These are phyloP conservation scores for Colletotrichum musicola DNA, from an alignment of 2,329 filamentous ascomycete species.

Conservation along the genomic window DNA sequence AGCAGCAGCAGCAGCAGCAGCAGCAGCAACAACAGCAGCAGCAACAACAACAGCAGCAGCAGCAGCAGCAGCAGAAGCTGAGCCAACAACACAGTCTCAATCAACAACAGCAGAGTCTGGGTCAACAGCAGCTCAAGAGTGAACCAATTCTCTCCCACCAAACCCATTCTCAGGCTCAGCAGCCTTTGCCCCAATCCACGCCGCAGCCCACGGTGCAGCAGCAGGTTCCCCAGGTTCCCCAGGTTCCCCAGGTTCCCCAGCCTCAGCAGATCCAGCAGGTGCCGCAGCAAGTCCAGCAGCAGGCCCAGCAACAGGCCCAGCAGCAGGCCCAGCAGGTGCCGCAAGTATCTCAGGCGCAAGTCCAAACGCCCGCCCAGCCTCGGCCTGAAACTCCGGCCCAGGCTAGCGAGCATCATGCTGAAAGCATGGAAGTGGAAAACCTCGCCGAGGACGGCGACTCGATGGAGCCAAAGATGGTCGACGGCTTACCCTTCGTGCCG, in stretches of 20 bases:
- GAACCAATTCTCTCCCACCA: constrained; percentile 36
- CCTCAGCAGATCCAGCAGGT: constrained; percentile 19
- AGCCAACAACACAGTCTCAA: constrained; percentile 47
- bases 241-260: constrained; percentile 40
- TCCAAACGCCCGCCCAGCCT: constrained; percentile 52
- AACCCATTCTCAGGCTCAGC: constrained; percentile 23
- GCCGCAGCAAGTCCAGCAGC: constrained; percentile 38
- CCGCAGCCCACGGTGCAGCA: constrained; percentile 39
- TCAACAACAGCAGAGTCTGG: constrained; percentile 46
- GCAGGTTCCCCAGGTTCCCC: constrained; percentile 39
- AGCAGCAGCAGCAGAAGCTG: constrained; percentile 48
- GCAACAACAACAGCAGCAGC: constrained; percentile 43
- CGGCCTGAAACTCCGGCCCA: constrained; percentile 45
- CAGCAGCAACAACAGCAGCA: constrained; percentile 43
- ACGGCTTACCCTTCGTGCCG: constrained; percentile 64
- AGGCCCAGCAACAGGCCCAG: constrained; percentile 48
- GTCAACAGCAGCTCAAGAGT: constrained; percentile 45
- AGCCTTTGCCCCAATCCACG: constrained; percentile 33
- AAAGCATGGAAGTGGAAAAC: constrained; percentile 67
- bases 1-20: constrained; percentile 28
- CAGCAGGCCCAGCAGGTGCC: constrained; percentile 45
- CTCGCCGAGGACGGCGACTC: constrained; percentile 61
- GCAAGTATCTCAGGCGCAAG: constrained; percentile 37
- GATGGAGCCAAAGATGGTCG: constrained; percentile 61
- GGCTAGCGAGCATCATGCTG: constrained; percentile 56